phyloP scores from a whole-genome alignment of 768 basidiomycete genomes.

The Trichaptum fuscoviolaceum region DNA sequence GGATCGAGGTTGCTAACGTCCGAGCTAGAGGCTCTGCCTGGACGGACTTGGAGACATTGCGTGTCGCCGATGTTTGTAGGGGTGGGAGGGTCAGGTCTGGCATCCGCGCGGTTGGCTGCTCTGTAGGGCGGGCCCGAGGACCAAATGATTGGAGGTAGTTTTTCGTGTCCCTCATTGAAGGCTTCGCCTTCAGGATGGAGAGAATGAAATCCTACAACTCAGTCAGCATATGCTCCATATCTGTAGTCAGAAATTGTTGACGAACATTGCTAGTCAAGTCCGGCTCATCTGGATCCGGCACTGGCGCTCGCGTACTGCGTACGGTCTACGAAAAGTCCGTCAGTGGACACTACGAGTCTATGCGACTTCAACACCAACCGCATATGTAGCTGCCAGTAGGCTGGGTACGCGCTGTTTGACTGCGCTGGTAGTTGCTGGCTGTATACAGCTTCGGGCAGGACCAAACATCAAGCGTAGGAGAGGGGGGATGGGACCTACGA shows the following conservation, averaged over 20 bases:
- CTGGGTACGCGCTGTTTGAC: not conserved
- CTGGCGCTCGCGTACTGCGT: slow-evolving; percentile 22
- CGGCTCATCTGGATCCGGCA: slow-evolving; percentile 10
- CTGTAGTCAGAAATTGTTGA: not conserved
- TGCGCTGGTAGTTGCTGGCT: slow-evolving; percentile 1
- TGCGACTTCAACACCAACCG: slow-evolving; percentile 35
- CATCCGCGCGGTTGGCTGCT: slow-evolving; percentile 23
- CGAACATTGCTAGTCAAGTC: slow-evolving; percentile 16
- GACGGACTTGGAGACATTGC: slow-evolving; percentile 25
- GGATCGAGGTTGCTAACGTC: slow-evolving; percentile 62
- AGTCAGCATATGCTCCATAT: slow-evolving; percentile 12
- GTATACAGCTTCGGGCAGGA: not conserved
- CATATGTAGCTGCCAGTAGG: slow-evolving; percentile 46
- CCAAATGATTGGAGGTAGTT: slow-evolving; percentile 92
- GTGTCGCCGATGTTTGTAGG: slow-evolving; percentile 15
- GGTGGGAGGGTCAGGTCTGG: slow-evolving; percentile 22
- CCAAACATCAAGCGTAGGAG: not conserved
- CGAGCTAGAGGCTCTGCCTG: slow-evolving; percentile 35
- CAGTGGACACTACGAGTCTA: slow-evolving; percentile 6
- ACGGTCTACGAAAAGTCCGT: slow-evolving; percentile 21
- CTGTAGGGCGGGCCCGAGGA: slow-evolving; percentile 43
- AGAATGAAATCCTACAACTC: slow-evolving; percentile 83
- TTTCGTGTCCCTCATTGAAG: slow-evolving; percentile 85
- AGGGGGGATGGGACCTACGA: not conserved
- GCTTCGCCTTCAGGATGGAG: slow-evolving; percentile 88